A percentile compares a stretch with the other conserved stretches of the same genome.
Evolutionary conservation across 352 stramenopile genomes (phyloP).

Genomic region (Phytophthora aleatoria): DNA sequence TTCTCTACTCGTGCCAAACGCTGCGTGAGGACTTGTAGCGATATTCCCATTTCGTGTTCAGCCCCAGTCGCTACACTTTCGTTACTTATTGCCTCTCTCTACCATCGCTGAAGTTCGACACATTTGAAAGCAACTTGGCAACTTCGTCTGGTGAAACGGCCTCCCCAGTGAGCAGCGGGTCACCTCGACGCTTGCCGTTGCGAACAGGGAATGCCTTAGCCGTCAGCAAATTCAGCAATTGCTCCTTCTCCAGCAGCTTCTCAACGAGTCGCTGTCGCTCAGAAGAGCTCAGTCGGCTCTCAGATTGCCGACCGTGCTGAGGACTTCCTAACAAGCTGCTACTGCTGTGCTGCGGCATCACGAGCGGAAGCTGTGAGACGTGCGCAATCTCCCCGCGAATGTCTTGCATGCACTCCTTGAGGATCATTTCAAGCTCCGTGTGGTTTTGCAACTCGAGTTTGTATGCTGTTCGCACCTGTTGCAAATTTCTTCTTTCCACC

Average conservation of each 20-base stretch:
- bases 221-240: constrained; percentile 81
- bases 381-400: constrained; percentile 65
- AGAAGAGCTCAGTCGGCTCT: constrained; percentile 36
- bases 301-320: constrained; percentile 12
- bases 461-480: constrained; percentile 77
- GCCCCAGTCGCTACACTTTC: constrained; percentile 19
- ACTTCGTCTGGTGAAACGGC: constrained; percentile 54
- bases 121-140: constrained; percentile 47
- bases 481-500: constrained; percentile 80
- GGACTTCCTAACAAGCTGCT: constrained; percentile 16
- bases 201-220: constrained; percentile 69
- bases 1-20: not conserved
- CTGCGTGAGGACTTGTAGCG: constrained; percentile 5
- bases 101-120: constrained; percentile 23
- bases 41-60: constrained; percentile 19
- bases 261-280: constrained; percentile 81
- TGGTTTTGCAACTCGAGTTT: constrained; percentile 75
- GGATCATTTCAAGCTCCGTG: constrained; percentile 81
- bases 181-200: constrained; percentile 33
- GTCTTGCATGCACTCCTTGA: constrained; percentile 86
- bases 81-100: constrained; percentile 26
- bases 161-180: constrained; percentile 51
- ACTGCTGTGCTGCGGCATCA: constrained; percentile 20
- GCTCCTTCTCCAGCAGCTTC: constrained; percentile 81
- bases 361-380: constrained; percentile 32